These are phyloP conservation scores for Colletotrichum viniferum DNA, from an alignment of 2,329 filamentous ascomycete species.

Conservation along the genomic window DNA sequence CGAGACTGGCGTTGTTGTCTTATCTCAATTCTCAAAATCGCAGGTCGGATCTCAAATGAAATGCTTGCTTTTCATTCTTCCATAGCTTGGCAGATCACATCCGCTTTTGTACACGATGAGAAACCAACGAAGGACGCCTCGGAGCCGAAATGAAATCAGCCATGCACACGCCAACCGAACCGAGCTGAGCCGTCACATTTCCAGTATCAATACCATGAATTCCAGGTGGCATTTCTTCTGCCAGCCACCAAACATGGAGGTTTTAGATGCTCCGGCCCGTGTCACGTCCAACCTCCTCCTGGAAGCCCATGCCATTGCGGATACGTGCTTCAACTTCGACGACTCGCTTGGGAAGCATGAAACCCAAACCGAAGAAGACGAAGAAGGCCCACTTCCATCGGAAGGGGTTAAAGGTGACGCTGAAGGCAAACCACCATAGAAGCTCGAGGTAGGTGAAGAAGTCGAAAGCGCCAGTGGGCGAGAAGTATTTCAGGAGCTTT, in stretches of 20 bases:
- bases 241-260: background rate
- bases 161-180: background rate
- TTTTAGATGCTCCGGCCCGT: conserved; percentile 35
- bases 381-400: conserved; percentile 90
- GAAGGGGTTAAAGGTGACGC: conserved; percentile 81
- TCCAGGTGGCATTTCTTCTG: background rate
- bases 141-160: background rate
- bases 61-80: background rate
- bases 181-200: background rate
- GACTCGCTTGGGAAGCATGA: conserved; percentile 67
- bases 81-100: background rate
- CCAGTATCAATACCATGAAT: background rate
- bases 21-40: background rate
- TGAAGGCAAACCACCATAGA: conserved; percentile 85
- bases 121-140: background rate
- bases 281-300: conserved; percentile 30
- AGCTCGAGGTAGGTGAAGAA: conserved; percentile 90
- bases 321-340: conserved; percentile 69
- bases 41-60: background rate
- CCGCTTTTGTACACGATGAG: background rate
- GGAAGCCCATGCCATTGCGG: conserved; percentile 54
- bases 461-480: conserved; percentile 80
- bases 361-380: conserved; percentile 78
- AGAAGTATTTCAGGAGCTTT: conserved; percentile 67
- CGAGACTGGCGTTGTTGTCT: background rate